phyloP scores from a whole-genome alignment of 225 moss, liverwort and hornwort species.

The Sphagnum contortum region DNA sequence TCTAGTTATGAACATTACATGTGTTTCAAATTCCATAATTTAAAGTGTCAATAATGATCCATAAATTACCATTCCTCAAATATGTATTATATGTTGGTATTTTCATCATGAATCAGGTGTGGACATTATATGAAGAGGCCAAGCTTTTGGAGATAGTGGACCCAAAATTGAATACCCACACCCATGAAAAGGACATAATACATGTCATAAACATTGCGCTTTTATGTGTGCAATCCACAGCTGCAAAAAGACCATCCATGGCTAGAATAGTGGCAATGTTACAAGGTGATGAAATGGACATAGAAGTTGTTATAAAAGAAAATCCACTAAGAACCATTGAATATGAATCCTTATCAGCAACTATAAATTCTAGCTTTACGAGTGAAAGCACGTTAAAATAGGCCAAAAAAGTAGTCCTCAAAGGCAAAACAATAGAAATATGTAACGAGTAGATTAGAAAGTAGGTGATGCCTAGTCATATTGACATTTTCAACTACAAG shows the following conservation, averaged over 20 bases:
- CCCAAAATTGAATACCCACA: constrained; percentile 19
- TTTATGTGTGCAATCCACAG: constrained; percentile 35
- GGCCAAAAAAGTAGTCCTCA: too few relatives aligned
- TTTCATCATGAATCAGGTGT: constrained; percentile 16
- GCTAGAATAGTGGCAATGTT: constrained; percentile 24
- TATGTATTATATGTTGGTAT: background rate
- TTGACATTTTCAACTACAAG: too few relatives aligned
- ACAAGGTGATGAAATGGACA: constrained; percentile 25
- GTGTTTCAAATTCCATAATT: background rate
- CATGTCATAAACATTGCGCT: constrained; percentile 29
- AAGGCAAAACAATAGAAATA: too few relatives aligned
- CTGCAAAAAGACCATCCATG: constrained; percentile 26
- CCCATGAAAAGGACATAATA: constrained; percentile 30
- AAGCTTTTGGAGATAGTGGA: constrained; percentile 23
- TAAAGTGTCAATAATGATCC: too few relatives aligned
- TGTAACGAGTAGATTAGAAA: too few relatives aligned
- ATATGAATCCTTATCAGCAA: too few relatives aligned
- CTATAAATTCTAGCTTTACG: too few relatives aligned
- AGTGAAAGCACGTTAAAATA: too few relatives aligned
- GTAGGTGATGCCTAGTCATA: too few relatives aligned
- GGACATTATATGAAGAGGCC: constrained; percentile 38
- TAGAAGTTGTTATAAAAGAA: too few relatives aligned
- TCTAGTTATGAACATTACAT: background rate
- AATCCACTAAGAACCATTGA: too few relatives aligned
- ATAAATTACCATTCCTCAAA: background rate